A percentile compares a stretch with the other conserved stretches of the same genome.
These are phyloP conservation scores for Dendrostoma leiphaemia DNA, from an alignment of 2,329 filamentous ascomycete species.

Conservation along the genomic window DNA sequence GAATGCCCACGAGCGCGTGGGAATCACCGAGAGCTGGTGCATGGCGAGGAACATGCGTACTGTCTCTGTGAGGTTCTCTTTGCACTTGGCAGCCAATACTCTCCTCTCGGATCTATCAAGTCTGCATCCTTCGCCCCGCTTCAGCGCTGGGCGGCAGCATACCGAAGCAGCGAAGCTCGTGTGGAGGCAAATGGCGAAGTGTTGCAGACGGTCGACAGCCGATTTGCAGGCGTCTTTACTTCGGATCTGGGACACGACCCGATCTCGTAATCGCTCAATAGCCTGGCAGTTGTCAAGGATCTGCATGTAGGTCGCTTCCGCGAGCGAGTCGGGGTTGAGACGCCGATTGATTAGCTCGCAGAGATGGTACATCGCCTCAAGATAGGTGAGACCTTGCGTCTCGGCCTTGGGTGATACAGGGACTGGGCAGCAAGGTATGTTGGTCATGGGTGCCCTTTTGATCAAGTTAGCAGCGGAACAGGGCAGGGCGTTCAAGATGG, in stretches of 20 bases:
- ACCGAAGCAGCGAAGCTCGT: slow-evolving; percentile 66
- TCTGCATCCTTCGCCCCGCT: slow-evolving; percentile 47
- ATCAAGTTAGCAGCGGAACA: slow-evolving; percentile 1
- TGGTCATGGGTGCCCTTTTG: slow-evolving; percentile 62
- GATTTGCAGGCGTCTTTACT: slow-evolving; percentile 64
- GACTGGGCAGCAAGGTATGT: slow-evolving; percentile 54
- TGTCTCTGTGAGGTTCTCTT: slow-evolving; percentile 61
- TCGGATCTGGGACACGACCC: slow-evolving; percentile 50
- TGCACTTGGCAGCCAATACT: slow-evolving; percentile 56
- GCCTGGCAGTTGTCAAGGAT: slow-evolving; percentile 58
- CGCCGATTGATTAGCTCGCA: slow-evolving; percentile 59
- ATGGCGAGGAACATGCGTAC: slow-evolving; percentile 68
- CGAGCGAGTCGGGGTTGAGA: slow-evolving; percentile 53
- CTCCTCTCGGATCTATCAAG: slow-evolving; percentile 53
- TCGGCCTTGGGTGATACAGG: slow-evolving; percentile 41
- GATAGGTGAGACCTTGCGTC: slow-evolving; percentile 53
- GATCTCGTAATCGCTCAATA: slow-evolving; percentile 50
- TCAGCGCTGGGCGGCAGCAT: slow-evolving; percentile 60
- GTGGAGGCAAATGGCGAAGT: slow-evolving; percentile 63
- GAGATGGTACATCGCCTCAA: slow-evolving; percentile 65
- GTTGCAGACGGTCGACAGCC: slow-evolving; percentile 60
- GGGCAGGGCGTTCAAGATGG: background rate
- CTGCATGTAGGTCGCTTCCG: slow-evolving; percentile 48
- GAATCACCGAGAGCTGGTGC: slow-evolving; percentile 66
- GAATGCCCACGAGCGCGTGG: slow-evolving; percentile 66